Base-by-base conservation (phyloP, 2,329 filamentous ascomycete species). In the Coniochaeta sp. region DNA sequence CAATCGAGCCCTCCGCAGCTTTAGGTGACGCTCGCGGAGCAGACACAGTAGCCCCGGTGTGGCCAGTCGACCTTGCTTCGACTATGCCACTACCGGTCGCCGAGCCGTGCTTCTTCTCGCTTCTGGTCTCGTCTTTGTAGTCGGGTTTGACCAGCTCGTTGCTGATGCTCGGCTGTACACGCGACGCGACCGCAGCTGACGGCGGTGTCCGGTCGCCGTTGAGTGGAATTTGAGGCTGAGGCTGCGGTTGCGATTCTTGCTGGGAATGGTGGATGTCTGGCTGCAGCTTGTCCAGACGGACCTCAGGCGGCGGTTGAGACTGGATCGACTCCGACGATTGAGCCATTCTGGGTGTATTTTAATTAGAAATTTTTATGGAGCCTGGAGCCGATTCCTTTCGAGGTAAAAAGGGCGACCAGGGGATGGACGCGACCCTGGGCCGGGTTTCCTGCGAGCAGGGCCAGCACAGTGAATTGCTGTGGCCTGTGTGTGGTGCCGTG, bases 321-420 rank as follows among this genome's bases (percentile, higher is more conserved):
- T 60, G 62, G 62, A 58, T 64, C 62, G 62, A 61, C 58, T 65
- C 65, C 62, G 65, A 62, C 63, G 65, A 66, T 70, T 71, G 72
- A 70, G 70, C 71, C 72, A 73, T 72, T 67, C 61, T 71, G 69
- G 70, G 69, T n/a, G n/a, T 69, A 52, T 70, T 72, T 74, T 72
- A 73, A 73, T 74, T 73, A 71, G 70, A 69, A 65, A 69, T 70
- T 72, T 72, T 71, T 72, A 72, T 72, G 71, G 71, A 72, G 70
- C 70, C 72, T 70, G 67, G 68, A 72, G 22, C 42, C 24, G 22
- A 14, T 72, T 71, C 67, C 67, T 66, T 16, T 17, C 19, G 63
- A 65, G 66, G 68, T 65, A 68, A 67, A 68, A 60, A 62, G 30
- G 30, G 55, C 59, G 62, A 63, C 50, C 54, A 59, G 60, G 58